Evolutionary conservation across 805 yeast species (phyloP), one percentile per base, ranked within the genome.

Genomic region (Metschnikowia santaceciliae): DNA sequence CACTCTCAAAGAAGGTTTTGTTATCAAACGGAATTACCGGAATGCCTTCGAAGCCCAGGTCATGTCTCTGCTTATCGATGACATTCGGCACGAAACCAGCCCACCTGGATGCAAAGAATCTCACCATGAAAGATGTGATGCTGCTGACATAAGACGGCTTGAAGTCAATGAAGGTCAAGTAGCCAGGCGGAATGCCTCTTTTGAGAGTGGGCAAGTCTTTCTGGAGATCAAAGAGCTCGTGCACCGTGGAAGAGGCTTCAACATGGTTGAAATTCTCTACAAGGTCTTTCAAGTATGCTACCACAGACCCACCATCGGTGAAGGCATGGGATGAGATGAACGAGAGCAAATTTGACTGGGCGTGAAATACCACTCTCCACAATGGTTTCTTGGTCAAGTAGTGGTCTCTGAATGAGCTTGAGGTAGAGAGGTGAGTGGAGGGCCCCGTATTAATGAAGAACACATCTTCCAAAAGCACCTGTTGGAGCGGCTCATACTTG

Each of bases 241-340:
- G 11, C 7, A 32, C 34, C 23, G 32, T 26, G 17, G 19, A 19
- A 19, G 36, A 20, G 10, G 30, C 23, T 7, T 32, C 32, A 15
- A 26, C 40, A 15, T 30, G 45, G 42, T 52, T 48, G 32, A 48
- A 43, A 3, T 37, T 41, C 32, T 52, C 54, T 20, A 52, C 52
- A 23, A 48, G 40, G 6, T 52, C 54, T 17, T 52, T 48, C 20
- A 52, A 32, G 26, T 48, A 52, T 3, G 54, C 52, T 36, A 46
- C 36, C 19, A 48, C 44, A 7, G 54, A 48, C 14, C 54, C 54
- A 1, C 52, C 54, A 32, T 52, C 54, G 7, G 54, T 52, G 46
- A 42, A 42, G 10, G 46, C 20, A 17, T 52, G 54, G 6, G 54
- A 45, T 19, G 48, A 42, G 19, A 48, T 38, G 30, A 52, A 46